phyloP scores from a whole-genome alignment of 495 filamentous ascomycete species.

The Ascodesmis nigricans region DNA sequence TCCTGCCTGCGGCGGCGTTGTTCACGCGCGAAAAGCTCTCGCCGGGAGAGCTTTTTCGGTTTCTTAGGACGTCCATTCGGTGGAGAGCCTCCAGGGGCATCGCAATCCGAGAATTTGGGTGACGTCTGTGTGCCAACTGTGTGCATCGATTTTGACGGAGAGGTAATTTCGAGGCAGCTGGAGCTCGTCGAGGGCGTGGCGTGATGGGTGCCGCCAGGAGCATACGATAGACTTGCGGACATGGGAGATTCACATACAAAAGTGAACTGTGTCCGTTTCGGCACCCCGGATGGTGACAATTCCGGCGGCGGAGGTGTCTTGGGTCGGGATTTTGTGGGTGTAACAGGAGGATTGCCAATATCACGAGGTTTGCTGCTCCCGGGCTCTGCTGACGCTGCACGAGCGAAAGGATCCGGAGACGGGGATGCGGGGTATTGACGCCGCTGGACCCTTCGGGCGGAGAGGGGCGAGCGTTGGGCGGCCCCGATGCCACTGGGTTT shows the following conservation, averaged over 20 bases:
- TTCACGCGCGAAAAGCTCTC: constrained; percentile 36
- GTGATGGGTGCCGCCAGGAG: too few relatives aligned
- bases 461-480: constrained; percentile 18
- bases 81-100: too few relatives aligned
- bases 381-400: too few relatives aligned
- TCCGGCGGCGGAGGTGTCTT: too few relatives aligned
- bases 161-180: too few relatives aligned
- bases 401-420: constrained; percentile 10
- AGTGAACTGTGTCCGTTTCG: constrained; percentile 21
- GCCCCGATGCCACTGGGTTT: constrained; percentile 14
- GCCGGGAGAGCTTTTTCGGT: constrained; percentile 31
- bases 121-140: constrained; percentile 22
- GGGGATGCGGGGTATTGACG: constrained; percentile 17
- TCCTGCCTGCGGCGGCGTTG: constrained; percentile 46
- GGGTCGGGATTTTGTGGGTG: constrained; percentile 10
- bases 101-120: constrained; percentile 16
- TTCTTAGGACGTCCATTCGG: too few relatives aligned
- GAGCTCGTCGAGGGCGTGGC: too few relatives aligned
- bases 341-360: too few relatives aligned
- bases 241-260: constrained; percentile 20
- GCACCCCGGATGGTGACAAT: constrained; percentile 9
- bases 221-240: constrained; percentile 14
- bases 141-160: constrained; percentile 17
- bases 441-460: constrained; percentile 12
- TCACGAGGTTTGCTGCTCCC: too few relatives aligned